Conservation (phyloP, 2,329 filamentous ascomycete genomes). For the Monilinia fructigena region DNA sequence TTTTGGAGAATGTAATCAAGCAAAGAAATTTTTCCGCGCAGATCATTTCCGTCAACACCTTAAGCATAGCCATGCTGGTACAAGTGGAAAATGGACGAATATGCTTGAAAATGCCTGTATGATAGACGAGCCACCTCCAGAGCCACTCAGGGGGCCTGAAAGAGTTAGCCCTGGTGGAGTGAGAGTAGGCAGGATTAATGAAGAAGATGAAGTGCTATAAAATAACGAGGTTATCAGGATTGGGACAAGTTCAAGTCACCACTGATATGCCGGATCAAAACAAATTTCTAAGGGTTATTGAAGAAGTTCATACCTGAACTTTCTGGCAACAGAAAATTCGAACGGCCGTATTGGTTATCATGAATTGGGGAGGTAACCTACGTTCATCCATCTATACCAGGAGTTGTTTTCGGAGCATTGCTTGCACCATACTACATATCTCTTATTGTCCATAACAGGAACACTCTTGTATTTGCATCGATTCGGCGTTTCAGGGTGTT, state of each 20-base stretch:
- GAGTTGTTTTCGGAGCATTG: conserved; percentile 19
- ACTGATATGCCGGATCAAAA: background rate
- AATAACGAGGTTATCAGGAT: background rate
- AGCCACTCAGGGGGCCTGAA: conserved; percentile 38
- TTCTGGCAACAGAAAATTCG: background rate
- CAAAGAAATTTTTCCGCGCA: conserved; percentile 96
- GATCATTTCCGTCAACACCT: conserved; percentile 98
- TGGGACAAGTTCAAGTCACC: background rate
- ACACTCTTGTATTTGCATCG: conserved; percentile 4
- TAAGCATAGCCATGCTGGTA: conserved; percentile 95
- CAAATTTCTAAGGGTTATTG: background rate
- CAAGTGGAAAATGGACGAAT: conserved; percentile 98
- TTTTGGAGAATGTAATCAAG: conserved; percentile 98
- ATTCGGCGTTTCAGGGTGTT: conserved; percentile 5
- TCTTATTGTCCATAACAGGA: background rate
- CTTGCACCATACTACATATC: conserved; percentile 5
- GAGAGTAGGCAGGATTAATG: conserved; percentile 37
- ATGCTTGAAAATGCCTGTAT: conserved; percentile 96
- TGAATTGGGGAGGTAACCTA: conserved; percentile 5
- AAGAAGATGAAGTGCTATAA: conserved; percentile 38
- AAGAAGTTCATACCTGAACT: conserved; percentile 4
- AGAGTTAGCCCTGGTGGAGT: conserved; percentile 33
- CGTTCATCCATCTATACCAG: conserved; percentile 3
- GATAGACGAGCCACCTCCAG: conserved; percentile 71
- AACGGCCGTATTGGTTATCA: background rate